Percentiles rank a stretch among this genome's conserved stretches.
Conservation (phyloP, 768 basidiomycete genomes). For the Tephrocybe sp. region DNA sequence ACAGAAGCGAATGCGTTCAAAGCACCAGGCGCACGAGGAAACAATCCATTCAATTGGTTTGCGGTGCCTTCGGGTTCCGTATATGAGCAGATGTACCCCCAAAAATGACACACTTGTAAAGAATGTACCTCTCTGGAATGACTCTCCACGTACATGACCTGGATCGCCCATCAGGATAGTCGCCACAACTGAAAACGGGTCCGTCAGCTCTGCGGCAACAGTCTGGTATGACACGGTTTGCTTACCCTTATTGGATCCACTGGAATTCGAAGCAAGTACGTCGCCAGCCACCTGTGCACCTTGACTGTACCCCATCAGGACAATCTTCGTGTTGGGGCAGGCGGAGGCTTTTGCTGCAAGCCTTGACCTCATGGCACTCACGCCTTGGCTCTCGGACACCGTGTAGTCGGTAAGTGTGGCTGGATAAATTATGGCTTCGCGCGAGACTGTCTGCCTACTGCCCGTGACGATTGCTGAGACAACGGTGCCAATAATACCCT, state of each 20-base stretch:
- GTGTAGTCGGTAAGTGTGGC: conserved; percentile 12
- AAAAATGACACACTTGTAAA: background rate
- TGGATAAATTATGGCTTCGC: conserved; percentile 12
- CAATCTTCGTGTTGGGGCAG: conserved; percentile 15
- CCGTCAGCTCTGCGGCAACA: too few species aligned
- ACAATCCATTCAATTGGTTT: conserved; percentile 9
- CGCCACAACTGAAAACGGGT: conserved; percentile 10
- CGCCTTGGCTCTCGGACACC: conserved; percentile 9
- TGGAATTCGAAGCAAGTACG: conserved; percentile 9
- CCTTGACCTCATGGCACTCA: conserved; percentile 8
- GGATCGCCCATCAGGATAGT: conserved; percentile 16
- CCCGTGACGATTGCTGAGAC: conserved; percentile 11
- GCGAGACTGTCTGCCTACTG: conserved; percentile 10
- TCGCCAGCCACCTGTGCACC: conserved; percentile 16
- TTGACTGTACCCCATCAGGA: conserved; percentile 15
- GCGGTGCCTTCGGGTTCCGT: conserved; percentile 7
- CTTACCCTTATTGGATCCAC: conserved; percentile 9
- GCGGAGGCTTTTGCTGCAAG: conserved; percentile 9
- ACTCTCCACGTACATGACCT: conserved; percentile 10
- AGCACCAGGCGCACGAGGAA: conserved; percentile 8
- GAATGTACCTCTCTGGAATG: conserved; percentile 11
- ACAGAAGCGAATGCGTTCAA: conserved; percentile 8
- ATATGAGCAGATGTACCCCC: background rate
- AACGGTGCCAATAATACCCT: conserved; percentile 18
- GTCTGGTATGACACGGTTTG: background rate